Evolutionary conservation across 1,139 yeast genomes (phyloP), one percentile per base, ranked within the genome.

Genomic region (Saccharomycopsis crataegensis): DNA sequence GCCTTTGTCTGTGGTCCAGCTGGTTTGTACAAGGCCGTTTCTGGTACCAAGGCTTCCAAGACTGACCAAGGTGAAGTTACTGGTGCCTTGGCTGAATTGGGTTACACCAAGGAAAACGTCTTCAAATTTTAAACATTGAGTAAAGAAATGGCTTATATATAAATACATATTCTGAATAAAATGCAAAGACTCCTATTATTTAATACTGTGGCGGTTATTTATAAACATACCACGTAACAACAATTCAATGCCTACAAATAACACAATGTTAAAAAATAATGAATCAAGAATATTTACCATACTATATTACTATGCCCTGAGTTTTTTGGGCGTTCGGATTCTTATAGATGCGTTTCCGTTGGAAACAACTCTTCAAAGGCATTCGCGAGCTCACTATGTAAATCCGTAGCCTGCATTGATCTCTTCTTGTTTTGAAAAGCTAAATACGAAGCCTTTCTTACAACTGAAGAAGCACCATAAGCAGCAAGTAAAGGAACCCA

Each of bases 1-100:
- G 78, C 87, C 60, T 84, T 90, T 68, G 83, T 87, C 62, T 89
- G 98, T 75, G 99, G 96, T 62, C 96, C 96, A 55, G 93, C 94
- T 65, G 87, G 89, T 53, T 74, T 89, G 73, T 81, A 83, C 77
- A 76, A 86, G 62, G 86, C 96, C 61, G 69, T 90, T 62, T 89
- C 96, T 44, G 99, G 99, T 67, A 70, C 72, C 64, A 93, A 93
- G 79, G 77, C 72, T 48, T 83, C 95, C 53, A 96, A 97, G 63
- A 67, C 83, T 55, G 98, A 91, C 67, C 99, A 93, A 75, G 99
- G 99, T 70, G 96, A 88, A 72, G 79, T 94, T 57, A 75, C 83
- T 43, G 99, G 99, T 65, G 79, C 82, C 53, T 81, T 94, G 68
- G 82, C 82, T 65, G 97, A 93, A 46, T 79, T 94, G 63, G 97